Evolutionary conservation across 352 stramenopile species (phyloP), one percentile per base, ranked within the genome.

Genomic region (Phytophthora quininea): DNA sequence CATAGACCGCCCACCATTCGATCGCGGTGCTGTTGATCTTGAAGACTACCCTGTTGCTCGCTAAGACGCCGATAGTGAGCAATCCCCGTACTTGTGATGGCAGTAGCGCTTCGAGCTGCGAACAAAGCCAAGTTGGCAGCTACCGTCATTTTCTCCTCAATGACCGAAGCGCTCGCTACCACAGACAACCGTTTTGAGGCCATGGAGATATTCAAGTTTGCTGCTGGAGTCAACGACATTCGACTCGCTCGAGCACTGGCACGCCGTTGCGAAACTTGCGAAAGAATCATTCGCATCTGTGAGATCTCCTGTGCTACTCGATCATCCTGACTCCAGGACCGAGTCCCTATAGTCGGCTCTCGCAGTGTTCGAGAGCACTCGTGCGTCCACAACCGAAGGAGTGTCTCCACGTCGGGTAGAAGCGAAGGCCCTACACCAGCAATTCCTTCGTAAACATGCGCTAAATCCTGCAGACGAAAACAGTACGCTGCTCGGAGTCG

Each of bases 401-500:
- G 54, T 2, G 71, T 88, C 15, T 86, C 78, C 2, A 51, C 52
- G 19, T 90, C 80, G 1, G 76, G 48, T 11, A 90, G 32, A 12
- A 75, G 69, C 3, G 58, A 74, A 0, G 72, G 61, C 8, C 66
- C 54, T 0, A 88, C 82, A 10, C 67, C 64, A 8, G 69, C 82
- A 3, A 92, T 61, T 12, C 78, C 78, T 38, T 84, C 65, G 31
- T 88, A 89, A 1, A 90, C 76, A 19, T 66, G 57, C 0, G 70
- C 64, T 10, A 90, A 45, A 33, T 86, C 71, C n/a, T 90, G 81
- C 0, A 92, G 54, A 57, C 72, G 63, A 27, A 86, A 87, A 4
- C 53, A 57, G 52, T 47, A 75, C 19, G 24, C 55, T 7, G 10
- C 52, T 4, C 73, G 60, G 8, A 90, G 54, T 19, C 71, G 70